Percentiles rank a stretch among this genome's conserved stretches.
These are phyloP conservation scores for Penicillium sp. DNA, from an alignment of 2,329 filamentous ascomycete species.

Conservation along the genomic window DNA sequence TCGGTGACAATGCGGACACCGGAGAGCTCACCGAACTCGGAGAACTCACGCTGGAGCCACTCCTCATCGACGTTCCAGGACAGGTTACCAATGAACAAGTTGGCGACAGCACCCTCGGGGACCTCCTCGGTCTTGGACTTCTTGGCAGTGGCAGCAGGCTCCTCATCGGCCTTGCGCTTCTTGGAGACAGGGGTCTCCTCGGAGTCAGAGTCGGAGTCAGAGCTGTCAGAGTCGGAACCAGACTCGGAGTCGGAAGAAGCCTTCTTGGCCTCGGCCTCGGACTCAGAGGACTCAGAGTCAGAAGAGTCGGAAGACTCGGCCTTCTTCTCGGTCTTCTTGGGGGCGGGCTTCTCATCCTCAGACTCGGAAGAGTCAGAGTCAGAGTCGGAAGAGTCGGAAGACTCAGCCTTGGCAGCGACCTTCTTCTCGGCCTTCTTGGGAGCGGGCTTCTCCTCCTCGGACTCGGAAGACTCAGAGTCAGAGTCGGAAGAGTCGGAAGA, in stretches of 20 bases:
- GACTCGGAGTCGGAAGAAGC: conserved; percentile 29
- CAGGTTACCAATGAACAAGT: conserved; percentile 86
- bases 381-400: conserved; percentile 30
- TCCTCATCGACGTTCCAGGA: conserved; percentile 90
- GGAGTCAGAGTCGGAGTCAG: conserved; percentile 36
- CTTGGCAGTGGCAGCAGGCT: conserved; percentile 45
- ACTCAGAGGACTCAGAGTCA: conserved; percentile 39
- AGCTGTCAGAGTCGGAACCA: conserved; percentile 28
- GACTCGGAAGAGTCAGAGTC: conserved; percentile 34
- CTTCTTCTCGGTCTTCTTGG: conserved; percentile 37
- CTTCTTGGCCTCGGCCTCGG: conserved; percentile 31
- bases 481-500: conserved; percentile 32
- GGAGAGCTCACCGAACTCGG: conserved; percentile 70
- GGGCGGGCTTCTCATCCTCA: conserved; percentile 38
- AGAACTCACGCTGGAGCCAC: conserved; percentile 76
- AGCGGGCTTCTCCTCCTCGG: conserved; percentile 33
- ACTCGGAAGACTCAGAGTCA: conserved; percentile 31
- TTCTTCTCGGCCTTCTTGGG: conserved; percentile 32
- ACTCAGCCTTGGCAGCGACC: conserved; percentile 31
- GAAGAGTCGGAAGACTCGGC: conserved; percentile 33
- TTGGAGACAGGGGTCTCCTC: conserved; percentile 36
- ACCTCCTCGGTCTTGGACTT: conserved; percentile 62
- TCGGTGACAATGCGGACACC: conserved; percentile 81
- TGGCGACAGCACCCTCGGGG: conserved; percentile 46
- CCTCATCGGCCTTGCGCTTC: conserved; percentile 53